phyloP scores from a whole-genome alignment of 495 filamentous ascomycete species.

The Aspergillus affinis region DNA sequence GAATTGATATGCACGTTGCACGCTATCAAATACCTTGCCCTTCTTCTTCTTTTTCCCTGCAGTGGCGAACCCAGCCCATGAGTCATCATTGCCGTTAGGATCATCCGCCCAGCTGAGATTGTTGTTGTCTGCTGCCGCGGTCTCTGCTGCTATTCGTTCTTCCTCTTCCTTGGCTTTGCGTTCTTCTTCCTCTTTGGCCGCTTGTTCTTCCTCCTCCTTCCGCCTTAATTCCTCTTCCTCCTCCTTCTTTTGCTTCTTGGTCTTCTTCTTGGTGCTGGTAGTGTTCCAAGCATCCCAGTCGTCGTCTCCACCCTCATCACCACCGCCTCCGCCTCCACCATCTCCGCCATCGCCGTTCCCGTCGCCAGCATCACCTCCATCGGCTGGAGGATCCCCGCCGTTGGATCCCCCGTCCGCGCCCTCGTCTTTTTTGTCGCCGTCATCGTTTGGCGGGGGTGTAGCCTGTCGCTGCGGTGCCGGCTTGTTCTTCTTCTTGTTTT shows the following conservation, averaged over 20 bases:
- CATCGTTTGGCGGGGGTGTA: conserved; percentile 19
- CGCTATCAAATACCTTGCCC: conserved; percentile 38
- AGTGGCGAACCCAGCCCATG: conserved; percentile 36
- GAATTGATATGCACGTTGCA: neutral
- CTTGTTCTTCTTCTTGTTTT: conserved; percentile 41
- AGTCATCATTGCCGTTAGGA: conserved; percentile 30
- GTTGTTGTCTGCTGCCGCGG: conserved; percentile 34
- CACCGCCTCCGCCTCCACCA: conserved; percentile 27
- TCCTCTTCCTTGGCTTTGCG: conserved; percentile 36
- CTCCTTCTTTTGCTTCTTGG: conserved; percentile 37
- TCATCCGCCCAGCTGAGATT: conserved; percentile 49
- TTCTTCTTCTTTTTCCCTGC: conserved; percentile 51
- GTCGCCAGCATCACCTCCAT: conserved; percentile 39
- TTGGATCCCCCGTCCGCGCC: conserved; percentile 30
- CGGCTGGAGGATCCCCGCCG: conserved; percentile 9
- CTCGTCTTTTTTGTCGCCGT: conserved; percentile 22
- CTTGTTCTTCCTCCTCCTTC: conserved; percentile 29
- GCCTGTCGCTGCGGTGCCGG: conserved; percentile 20
- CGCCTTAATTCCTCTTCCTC: conserved; percentile 31
- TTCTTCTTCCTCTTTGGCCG: conserved; percentile 32
- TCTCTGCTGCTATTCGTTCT: conserved; percentile 35
- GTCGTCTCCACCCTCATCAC: conserved; percentile 29
- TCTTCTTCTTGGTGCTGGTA: conserved; percentile 42
- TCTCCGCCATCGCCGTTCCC: conserved; percentile 34
- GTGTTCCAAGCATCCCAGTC: conserved; percentile 43